These are phyloP conservation scores for Thermoascus crustaceus DNA, from an alignment of 2,329 filamentous ascomycete genomes.

Conservation along the genomic window DNA sequence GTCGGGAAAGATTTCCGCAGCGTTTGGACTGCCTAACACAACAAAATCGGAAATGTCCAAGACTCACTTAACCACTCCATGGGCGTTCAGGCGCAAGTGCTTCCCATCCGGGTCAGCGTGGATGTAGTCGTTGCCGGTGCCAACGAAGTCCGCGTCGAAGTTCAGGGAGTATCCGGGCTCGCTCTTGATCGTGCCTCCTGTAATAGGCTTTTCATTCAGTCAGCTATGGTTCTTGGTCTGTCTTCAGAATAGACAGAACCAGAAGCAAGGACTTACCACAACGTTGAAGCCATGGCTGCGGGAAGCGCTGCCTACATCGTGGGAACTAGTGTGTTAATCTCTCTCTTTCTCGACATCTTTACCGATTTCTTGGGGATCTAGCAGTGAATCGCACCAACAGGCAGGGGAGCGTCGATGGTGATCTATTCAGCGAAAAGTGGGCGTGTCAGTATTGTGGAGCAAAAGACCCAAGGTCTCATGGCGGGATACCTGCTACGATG, in stretches of 20 bases:
- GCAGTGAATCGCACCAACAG: slow-evolving; percentile 21
- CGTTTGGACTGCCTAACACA: slow-evolving; percentile 1
- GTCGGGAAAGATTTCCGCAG: not conserved
- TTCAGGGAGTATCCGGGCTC: slow-evolving; percentile 27
- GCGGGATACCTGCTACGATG: slow-evolving; percentile 3
- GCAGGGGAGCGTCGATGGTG: slow-evolving; percentile 19
- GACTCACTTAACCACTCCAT: slow-evolving; percentile 32
- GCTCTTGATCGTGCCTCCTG: slow-evolving; percentile 27
- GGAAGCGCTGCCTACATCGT: slow-evolving; percentile 26
- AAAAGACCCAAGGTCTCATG: not conserved
- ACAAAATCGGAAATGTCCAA: not conserved
- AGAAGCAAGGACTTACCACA: slow-evolving; percentile 20
- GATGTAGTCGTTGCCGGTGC: slow-evolving; percentile 37
- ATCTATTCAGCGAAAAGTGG: slow-evolving; percentile 17
- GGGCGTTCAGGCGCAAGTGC: slow-evolving; percentile 33
- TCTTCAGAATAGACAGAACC: not conserved
- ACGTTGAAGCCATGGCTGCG: slow-evolving; percentile 29
- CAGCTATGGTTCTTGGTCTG: not conserved
- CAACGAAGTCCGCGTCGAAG: slow-evolving; percentile 30
- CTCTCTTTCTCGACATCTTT: too few species aligned
- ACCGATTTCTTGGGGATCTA: too few species aligned
- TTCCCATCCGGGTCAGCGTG: slow-evolving; percentile 32
- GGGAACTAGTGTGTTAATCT: too few species aligned
- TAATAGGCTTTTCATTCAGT: slow-evolving; percentile 26
- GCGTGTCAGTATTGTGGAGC: not conserved